phyloP scores from a whole-genome alignment of 1,284 basidiomycete genomes.

The Neolentinus lepideus region DNA sequence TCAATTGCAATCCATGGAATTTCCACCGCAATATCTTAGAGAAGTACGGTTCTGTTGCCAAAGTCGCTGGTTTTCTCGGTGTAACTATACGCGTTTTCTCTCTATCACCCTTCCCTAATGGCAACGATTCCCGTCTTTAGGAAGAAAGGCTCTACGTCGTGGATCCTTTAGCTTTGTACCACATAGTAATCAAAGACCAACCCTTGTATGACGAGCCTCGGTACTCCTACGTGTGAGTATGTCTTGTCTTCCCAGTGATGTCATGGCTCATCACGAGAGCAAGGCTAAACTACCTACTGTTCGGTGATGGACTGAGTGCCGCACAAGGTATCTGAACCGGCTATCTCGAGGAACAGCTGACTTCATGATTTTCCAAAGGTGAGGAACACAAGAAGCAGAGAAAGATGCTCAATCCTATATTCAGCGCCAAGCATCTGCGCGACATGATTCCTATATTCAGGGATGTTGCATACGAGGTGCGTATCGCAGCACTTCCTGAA shows the following conservation, averaged over 20 bases:
- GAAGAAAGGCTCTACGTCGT: slow-evolving; percentile 3
- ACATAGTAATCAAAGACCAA: slow-evolving; percentile 13
- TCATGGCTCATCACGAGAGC: not conserved
- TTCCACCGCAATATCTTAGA: not conserved
- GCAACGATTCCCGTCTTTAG: slow-evolving; percentile 3
- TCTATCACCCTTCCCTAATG: no score
- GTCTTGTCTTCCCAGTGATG: not conserved
- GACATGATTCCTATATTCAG: slow-evolving; percentile 9
- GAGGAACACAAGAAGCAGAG: slow-evolving; percentile 6
- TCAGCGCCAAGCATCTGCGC: slow-evolving; percentile 12
- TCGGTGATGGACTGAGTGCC: not conserved
- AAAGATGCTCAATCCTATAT: slow-evolving; percentile 12
- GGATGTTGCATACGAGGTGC: not conserved
- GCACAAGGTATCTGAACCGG: not conserved
- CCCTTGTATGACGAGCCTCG: slow-evolving; percentile 11
- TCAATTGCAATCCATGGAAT: not conserved
- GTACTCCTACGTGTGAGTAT: not conserved
- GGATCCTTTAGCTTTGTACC: slow-evolving; percentile 12
- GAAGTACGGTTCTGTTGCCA: not conserved
- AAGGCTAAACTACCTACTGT: not conserved
- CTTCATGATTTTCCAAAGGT: not conserved
- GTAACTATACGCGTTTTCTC: no score
- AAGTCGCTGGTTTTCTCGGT: not conserved
- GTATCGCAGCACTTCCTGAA: not conserved
- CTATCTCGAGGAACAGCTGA: not conserved